A percentile compares a stretch with the other conserved stretches of the same genome.
Conservation (phyloP, 352 stramenopile species). For the Pythium aristosporum region DNA sequence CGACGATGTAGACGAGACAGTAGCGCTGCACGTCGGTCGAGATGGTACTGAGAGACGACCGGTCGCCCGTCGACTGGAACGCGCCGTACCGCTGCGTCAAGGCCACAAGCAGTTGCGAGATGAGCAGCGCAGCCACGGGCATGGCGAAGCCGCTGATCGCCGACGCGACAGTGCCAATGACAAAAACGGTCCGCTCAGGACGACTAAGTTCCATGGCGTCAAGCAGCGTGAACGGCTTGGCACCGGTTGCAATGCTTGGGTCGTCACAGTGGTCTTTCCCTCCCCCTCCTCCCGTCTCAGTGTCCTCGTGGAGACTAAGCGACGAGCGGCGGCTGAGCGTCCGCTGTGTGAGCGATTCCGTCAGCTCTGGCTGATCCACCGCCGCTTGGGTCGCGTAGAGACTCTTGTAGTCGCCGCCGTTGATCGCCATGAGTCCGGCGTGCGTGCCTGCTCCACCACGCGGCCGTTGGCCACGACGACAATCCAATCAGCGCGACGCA, state of each 20-base stretch:
- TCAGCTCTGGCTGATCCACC: conserved; percentile 45
- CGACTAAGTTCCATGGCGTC: conserved; percentile 20
- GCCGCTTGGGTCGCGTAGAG: background rate
- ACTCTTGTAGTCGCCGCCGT: background rate
- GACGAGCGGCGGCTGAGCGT: too few relatives aligned
- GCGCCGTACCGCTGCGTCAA: conserved; percentile 33
- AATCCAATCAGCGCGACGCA: conserved; percentile 3
- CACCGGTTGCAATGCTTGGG: too few relatives aligned
- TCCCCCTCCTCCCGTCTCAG: background rate
- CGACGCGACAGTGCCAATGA: conserved; percentile 6
- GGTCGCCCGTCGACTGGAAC: conserved; percentile 31
- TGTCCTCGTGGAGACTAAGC: conserved; percentile 5
- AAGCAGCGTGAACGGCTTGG: conserved; percentile 9
- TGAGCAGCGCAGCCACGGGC: conserved; percentile 16
- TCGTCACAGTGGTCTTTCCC: background rate
- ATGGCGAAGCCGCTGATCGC: conserved; percentile 10
- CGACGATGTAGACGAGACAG: conserved; percentile 32
- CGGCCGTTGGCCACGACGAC: background rate
- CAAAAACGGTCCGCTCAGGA: conserved; percentile 14
- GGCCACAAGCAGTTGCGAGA: conserved; percentile 21
- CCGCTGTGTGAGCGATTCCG: too few relatives aligned
- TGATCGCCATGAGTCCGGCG: background rate
- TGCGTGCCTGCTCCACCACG: conserved; percentile 1
- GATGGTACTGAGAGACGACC: conserved; percentile 14
- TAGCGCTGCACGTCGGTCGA: conserved; percentile 35